phyloP scores from a whole-genome alignment of 768 basidiomycete genomes.

The Plicaturopsis crispa region DNA sequence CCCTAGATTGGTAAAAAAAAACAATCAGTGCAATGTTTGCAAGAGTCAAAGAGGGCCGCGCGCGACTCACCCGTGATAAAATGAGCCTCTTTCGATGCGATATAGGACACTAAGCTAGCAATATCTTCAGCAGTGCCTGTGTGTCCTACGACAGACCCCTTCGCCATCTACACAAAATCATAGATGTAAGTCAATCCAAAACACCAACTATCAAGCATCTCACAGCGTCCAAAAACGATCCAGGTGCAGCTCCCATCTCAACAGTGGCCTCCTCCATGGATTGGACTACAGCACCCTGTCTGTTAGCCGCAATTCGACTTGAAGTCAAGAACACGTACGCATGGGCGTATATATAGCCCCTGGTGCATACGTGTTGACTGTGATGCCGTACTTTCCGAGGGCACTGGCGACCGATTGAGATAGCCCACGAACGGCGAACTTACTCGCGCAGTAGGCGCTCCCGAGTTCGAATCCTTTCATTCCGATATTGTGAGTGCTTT shows the following conservation, averaged over 20 bases:
- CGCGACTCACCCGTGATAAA: slow-evolving; percentile 20
- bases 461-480: slow-evolving; percentile 7
- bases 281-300: too few species aligned
- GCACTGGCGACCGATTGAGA: slow-evolving; percentile 25
- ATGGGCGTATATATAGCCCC: slow-evolving; percentile 14
- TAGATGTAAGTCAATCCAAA: not conserved
- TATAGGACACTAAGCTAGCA: slow-evolving; percentile 19
- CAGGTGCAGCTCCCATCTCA: too few species aligned
- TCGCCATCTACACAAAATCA: slow-evolving; percentile 2
- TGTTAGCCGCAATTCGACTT: too few species aligned
- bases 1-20: too few species aligned
- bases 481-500: too few species aligned
- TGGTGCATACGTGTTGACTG: slow-evolving; percentile 19
- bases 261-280: too few species aligned
- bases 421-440: slow-evolving; percentile 35
- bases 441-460: slow-evolving; percentile 26
- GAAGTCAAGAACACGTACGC: slow-evolving; percentile 7
- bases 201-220: too few species aligned
- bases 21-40: too few species aligned
- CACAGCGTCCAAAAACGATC: too few species aligned
- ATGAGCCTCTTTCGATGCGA: slow-evolving; percentile 20
- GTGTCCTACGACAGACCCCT: slow-evolving; percentile 6
- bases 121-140: slow-evolving; percentile 12
- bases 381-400: slow-evolving; percentile 15
- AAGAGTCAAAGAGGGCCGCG: too few species aligned